Evolutionary conservation across 306 rosid genomes (phyloP), one percentile per base, ranked within the genome.

Genomic region (Myrica gale): DNA sequence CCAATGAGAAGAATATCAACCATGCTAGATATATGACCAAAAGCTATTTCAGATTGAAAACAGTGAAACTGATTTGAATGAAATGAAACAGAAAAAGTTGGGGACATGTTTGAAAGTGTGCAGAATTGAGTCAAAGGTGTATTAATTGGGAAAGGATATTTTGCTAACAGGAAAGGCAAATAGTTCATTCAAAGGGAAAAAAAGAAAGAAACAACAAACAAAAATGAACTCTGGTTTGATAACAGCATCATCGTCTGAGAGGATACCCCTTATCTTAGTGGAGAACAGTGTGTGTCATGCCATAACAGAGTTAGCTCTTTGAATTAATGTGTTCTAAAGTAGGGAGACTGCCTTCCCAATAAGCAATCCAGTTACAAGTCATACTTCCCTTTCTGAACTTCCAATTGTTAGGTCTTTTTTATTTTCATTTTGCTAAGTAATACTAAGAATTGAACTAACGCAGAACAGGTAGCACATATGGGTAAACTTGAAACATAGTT

Each of bases 1-100:
- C 66, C 82, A 85, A 80, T 70, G 76, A 76, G 37, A 69, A 77
- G 52, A 41, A 58, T 52, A 48, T 47, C 1, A 41, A 52, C 52
- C 58, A 19, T 60, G 67, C 79, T 57, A 80, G 61, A 72, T 55
- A 51, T 21, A 46, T 62, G 68, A 71, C 16, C 21, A 66, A 42
- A n/a, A 42, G 6, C 50, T 56, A 55, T 11, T 39, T 52, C 65
- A 74, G 51, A 32, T 32, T 8, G 12, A 69, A 42, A 41, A 76
- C 77, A 66, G 20, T 57, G 20, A 55, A 60, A 57, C 16, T 57
- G 58, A 8, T 54, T 69, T 13, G 43, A 45, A 69, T 17, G 21
- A 43, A 44, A 66, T 63, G 61, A 13, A 60, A 45, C 77, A 26
- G 32, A 55, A 62, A 55, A 63, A 39, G n/a, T 52, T 23, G 66